These are phyloP conservation scores for Candida schatavii DNA, from an alignment of 805 yeast genomes.

Conservation along the genomic window DNA sequence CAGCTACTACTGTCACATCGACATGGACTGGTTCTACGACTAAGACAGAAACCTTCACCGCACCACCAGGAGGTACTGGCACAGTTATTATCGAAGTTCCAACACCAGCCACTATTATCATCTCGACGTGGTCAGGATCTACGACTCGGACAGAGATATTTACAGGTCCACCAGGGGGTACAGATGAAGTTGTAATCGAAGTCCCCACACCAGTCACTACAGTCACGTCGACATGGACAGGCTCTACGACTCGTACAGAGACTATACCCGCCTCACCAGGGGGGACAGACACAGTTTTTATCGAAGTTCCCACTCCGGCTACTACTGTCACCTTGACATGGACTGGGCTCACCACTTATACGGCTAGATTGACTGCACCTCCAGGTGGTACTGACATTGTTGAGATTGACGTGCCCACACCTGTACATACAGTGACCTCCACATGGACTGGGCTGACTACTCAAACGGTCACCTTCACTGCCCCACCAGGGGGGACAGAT, in stretches of 20 bases:
- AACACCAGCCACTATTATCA: neutral
- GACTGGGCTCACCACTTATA: neutral
- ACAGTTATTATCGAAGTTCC: constrained; percentile 3
- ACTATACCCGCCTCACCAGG: constrained; percentile 6
- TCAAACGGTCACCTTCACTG: constrained; percentile 2
- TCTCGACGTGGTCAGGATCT: neutral
- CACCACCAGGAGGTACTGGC: constrained; percentile 10
- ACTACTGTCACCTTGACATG: constrained; percentile 3
- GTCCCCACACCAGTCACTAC: constrained; percentile 4
- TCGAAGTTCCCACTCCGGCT: constrained; percentile 14
- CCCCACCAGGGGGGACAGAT: constrained; percentile 8
- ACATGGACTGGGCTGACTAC: constrained; percentile 11
- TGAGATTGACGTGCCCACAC: constrained; percentile 8
- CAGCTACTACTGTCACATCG: neutral
- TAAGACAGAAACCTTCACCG: constrained; percentile 9
- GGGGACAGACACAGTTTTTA: constrained; percentile 20
- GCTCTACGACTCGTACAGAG: too few relatives aligned
- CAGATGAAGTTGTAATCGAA: constrained; percentile 2
- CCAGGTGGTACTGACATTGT: constrained; percentile 5
- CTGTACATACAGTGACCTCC: constrained; percentile 10
- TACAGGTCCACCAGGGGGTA: constrained; percentile 6
- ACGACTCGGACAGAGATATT: too few relatives aligned
- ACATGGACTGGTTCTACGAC: constrained; percentile 6
- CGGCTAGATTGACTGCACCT: constrained; percentile 7
- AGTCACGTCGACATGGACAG: constrained; percentile 8